Conservation (phyloP, 2,329 filamentous ascomycete genomes). For the Harringtonia lauricola region DNA sequence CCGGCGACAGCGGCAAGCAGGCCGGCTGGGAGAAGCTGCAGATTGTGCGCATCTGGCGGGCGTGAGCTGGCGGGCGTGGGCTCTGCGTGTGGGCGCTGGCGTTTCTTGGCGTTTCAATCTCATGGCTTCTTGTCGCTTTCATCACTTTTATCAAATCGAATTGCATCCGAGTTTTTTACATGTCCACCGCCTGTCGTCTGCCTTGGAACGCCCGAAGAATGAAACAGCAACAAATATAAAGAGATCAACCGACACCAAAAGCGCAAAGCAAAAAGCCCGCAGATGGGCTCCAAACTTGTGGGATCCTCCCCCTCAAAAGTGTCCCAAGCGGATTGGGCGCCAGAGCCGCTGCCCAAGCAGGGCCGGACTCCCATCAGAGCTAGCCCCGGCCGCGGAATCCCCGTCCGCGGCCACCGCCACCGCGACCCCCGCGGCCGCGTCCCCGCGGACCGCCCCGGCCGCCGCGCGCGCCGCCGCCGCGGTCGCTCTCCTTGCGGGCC, state of each 20-base stretch:
- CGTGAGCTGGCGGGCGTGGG: no score
- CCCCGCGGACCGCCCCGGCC: no score
- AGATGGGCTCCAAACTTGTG: background rate
- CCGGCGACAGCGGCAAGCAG: conserved; percentile 72
- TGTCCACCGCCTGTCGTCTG: background rate
- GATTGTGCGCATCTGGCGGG: conserved; percentile 74
- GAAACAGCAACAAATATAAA: background rate
- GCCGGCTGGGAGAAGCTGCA: conserved; percentile 93
- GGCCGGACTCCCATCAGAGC: background rate
- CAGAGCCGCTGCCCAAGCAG: no score
- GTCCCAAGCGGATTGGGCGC: no score
- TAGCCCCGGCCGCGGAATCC: conserved; percentile 9
- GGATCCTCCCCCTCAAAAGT: no score
- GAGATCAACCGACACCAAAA: background rate
- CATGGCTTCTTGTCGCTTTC: conserved; percentile 1
- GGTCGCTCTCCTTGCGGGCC: conserved; percentile 79
- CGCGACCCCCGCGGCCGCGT: conserved; percentile 3
- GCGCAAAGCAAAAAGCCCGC: background rate
- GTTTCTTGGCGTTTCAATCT: no score
- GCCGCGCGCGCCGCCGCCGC: conserved; percentile 29
- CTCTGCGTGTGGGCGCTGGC: no score
- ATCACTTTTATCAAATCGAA: background rate
- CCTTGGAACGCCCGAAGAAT: conserved; percentile 1
- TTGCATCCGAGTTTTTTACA: background rate
- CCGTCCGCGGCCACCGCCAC: conserved; percentile 10